Evolutionary conservation across 1,139 yeast species (phyloP).

Genomic region (Lodderomyces margitis): DNA sequence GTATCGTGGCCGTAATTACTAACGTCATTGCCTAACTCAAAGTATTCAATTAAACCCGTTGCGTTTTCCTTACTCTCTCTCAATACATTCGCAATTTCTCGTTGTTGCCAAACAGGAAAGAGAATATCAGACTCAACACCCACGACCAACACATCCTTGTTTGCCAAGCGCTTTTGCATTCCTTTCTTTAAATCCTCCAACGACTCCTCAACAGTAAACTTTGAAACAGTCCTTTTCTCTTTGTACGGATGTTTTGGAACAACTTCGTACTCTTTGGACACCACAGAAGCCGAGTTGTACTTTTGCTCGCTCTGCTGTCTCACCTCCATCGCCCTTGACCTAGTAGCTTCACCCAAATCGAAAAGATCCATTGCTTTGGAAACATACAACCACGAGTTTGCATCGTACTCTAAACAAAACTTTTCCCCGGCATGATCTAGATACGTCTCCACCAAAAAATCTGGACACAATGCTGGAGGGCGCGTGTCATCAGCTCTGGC

Average conservation of each 20-base stretch:
- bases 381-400: conserved; percentile 82
- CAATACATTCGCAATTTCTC: conserved; percentile 70
- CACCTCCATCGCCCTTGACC: conserved; percentile 40
- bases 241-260: conserved; percentile 54
- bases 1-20: conserved; percentile 92
- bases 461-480: conserved; percentile 89
- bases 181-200: conserved; percentile 65
- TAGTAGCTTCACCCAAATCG: conserved; percentile 62
- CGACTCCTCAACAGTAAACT: conserved; percentile 54
- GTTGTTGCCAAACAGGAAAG: conserved; percentile 94
- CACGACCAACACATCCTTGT: conserved; percentile 68
- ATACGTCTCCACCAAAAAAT: conserved; percentile 86
- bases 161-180: conserved; percentile 51
- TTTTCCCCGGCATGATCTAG: conserved; percentile 94
- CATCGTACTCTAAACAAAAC: conserved; percentile 87
- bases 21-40: conserved; percentile 72
- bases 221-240: conserved; percentile 39
- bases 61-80: conserved; percentile 26
- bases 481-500: conserved; percentile 78
- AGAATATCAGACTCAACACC: conserved; percentile 92
- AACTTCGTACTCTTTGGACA: neutral
- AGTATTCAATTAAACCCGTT: conserved; percentile 47
- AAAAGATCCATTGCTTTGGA: conserved; percentile 95
- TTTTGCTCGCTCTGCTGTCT: conserved; percentile 36
- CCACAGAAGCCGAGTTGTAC: conserved; percentile 15